Evolutionary conservation across 1,139 yeast species (phyloP).

Genomic region (Candida frijolesensis): DNA sequence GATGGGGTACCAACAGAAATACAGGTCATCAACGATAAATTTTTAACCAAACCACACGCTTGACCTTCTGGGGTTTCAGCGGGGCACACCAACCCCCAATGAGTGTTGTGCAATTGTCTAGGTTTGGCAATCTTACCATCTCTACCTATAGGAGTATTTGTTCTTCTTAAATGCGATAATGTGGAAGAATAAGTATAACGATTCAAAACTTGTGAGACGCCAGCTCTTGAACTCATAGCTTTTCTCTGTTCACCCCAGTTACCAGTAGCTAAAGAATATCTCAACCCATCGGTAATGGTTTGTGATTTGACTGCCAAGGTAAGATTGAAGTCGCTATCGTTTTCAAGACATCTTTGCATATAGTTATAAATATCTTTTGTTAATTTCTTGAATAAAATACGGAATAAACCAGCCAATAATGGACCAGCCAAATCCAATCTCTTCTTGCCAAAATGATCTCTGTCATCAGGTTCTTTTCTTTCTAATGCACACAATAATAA

Average conservation of each 20-base stretch:
- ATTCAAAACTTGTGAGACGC: conserved; percentile 98
- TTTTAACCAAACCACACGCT: conserved; percentile 98
- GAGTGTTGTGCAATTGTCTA: conserved; percentile 97
- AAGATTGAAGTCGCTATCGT: conserved; percentile 93
- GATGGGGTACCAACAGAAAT: conserved; percentile 98
- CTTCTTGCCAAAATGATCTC: conserved; percentile 99
- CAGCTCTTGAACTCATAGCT: conserved; percentile 98
- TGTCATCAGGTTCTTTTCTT: conserved; percentile 97
- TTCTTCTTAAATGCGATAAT: conserved; percentile 95
- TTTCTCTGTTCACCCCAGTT: conserved; percentile 99
- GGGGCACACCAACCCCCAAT: conserved; percentile 99
- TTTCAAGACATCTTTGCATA: conserved; percentile 99
- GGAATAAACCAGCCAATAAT: conserved; percentile 88
- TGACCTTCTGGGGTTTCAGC: conserved; percentile 99
- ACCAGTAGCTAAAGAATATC: conserved; percentile 98
- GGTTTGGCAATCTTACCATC: conserved; percentile 98
- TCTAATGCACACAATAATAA: conserved; percentile 92
- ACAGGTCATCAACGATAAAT: conserved; percentile 93
- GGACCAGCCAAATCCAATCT: conserved; percentile 99
- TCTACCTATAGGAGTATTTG: conserved; percentile 98
- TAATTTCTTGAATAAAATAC: conserved; percentile 89
- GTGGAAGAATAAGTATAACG: conserved; percentile 98
- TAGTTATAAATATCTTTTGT: conserved; percentile 94
- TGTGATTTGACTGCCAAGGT: conserved; percentile 96
- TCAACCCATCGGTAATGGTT: conserved; percentile 94